Evolutionary conservation across 257 asterid species (phyloP).

Genomic region (Gentiana straminea): DNA sequence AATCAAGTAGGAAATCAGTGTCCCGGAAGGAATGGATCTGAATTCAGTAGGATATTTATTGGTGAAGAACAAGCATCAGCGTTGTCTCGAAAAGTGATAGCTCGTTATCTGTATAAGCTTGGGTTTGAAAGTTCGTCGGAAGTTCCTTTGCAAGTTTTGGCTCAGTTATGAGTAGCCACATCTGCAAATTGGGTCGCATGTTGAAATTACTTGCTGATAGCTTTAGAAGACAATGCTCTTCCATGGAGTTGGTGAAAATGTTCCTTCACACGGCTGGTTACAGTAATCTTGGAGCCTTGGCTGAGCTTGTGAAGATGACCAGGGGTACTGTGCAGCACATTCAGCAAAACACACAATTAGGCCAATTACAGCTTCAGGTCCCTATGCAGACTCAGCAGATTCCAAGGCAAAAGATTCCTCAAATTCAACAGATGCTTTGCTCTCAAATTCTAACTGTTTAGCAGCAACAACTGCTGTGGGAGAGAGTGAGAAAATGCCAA

Average conservation of each 20-base stretch:
- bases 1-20: constrained; percentile 56
- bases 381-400: too few species aligned
- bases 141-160: constrained; percentile 54
- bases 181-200: constrained; percentile 61
- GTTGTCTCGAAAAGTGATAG: constrained; percentile 67
- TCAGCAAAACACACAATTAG: too few species aligned
- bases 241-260: constrained; percentile 78
- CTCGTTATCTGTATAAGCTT: constrained; percentile 46
- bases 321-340: too few species aligned
- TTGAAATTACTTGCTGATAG: constrained; percentile 81
- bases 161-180: constrained; percentile 69
- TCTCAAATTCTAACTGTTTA: too few species aligned
- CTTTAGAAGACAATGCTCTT: constrained; percentile 83
- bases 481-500: too few species aligned
- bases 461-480: too few species aligned
- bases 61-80: constrained; percentile 72
- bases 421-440: too few species aligned
- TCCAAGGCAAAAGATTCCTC: too few species aligned
- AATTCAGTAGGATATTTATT: constrained; percentile 45
- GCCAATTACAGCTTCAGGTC: too few species aligned
- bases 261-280: constrained; percentile 75
- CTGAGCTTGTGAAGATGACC: too few species aligned
- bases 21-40: constrained; percentile 53
- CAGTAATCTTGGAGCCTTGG: constrained; percentile 12
- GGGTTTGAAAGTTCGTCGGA: constrained; percentile 90